phyloP scores from a whole-genome alignment of 2,329 filamentous ascomycete species.

The Dactylellina haptotyla region DNA sequence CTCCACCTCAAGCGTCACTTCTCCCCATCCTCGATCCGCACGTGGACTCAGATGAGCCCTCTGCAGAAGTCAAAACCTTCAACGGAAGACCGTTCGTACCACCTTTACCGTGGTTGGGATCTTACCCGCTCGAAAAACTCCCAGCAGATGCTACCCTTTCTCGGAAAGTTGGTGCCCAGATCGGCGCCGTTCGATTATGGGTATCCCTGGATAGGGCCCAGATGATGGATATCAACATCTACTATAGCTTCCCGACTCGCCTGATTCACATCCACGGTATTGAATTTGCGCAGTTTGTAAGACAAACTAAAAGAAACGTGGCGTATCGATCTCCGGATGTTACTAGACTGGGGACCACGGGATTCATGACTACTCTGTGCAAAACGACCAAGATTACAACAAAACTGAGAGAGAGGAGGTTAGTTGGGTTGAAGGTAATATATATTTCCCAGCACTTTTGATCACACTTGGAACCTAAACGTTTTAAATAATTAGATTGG shows the following conservation, averaged over 20 bases:
- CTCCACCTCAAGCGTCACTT: conserved; percentile 33
- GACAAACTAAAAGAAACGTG: conserved; percentile 7
- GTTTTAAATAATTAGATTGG: conserved; percentile 21
- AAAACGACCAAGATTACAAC: conserved; percentile 19
- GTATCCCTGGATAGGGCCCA: conserved; percentile 18
- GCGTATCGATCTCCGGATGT: conserved; percentile 6
- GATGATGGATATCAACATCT: conserved; percentile 36
- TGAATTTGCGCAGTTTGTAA: conserved; percentile 34
- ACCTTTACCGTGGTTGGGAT: conserved; percentile 45
- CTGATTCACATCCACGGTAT: conserved; percentile 48
- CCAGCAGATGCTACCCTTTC: conserved; percentile 38
- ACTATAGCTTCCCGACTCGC: conserved; percentile 49
- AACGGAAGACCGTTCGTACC: conserved; percentile 44
- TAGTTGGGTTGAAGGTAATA: conserved; percentile 46
- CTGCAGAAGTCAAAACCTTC: conserved; percentile 33
- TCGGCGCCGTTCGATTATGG: conserved; percentile 39
- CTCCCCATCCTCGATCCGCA: conserved; percentile 35
- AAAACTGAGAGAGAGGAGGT: conserved; percentile 32
- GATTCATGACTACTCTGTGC: conserved; percentile 49
- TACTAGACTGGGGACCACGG: conserved; percentile 33
- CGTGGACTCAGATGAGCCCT: conserved; percentile 28
- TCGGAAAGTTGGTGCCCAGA: conserved; percentile 42
- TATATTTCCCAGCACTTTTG: not conserved
- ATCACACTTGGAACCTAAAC: not conserved
- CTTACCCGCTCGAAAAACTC: conserved; percentile 39